These are phyloP conservation scores for Mimosa pudica DNA, from an alignment of 306 rosid genomes.

Conservation along the genomic window DNA sequence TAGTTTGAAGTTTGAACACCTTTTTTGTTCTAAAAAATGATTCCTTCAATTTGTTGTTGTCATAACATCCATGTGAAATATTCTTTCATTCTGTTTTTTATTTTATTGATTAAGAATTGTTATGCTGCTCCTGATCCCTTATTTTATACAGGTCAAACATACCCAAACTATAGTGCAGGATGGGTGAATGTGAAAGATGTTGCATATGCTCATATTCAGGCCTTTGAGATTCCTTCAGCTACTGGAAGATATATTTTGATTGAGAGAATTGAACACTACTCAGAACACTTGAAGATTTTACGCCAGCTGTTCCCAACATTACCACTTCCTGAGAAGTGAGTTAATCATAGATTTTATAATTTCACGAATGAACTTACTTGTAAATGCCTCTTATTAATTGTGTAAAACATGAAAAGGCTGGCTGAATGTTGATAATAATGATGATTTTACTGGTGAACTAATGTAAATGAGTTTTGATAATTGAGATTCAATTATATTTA, in stretches of 20 bases:
- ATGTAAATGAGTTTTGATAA: neutral
- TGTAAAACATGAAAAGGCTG: neutral
- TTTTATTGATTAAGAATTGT: neutral
- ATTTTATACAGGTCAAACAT: constrained; percentile 58
- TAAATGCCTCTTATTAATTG: neutral
- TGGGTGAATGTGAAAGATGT: constrained; percentile 87
- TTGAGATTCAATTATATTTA: neutral
- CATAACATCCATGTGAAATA: too few species aligned
- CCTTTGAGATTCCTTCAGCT: constrained; percentile 82
- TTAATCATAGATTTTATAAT: neutral
- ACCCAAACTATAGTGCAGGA: constrained; percentile 50
- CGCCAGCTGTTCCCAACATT: constrained; percentile 55
- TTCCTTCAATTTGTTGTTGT: too few species aligned
- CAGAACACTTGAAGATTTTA: constrained; percentile 57
- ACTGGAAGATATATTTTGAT: constrained; percentile 74
- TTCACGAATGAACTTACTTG: constrained; percentile 12
- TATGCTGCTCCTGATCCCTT: constrained; percentile 12
- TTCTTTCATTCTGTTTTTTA: neutral
- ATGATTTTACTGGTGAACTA: neutral
- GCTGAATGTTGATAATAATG: neutral
- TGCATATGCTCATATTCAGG: constrained; percentile 76
- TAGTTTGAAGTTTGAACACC: neutral
- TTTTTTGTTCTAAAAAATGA: too few species aligned
- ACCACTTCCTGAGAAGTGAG: constrained; percentile 64
- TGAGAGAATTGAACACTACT: constrained; percentile 55